These are phyloP conservation scores for Avena insularis DNA, from an alignment of 176 grass and related monocot genomes.

Conservation along the genomic window DNA sequence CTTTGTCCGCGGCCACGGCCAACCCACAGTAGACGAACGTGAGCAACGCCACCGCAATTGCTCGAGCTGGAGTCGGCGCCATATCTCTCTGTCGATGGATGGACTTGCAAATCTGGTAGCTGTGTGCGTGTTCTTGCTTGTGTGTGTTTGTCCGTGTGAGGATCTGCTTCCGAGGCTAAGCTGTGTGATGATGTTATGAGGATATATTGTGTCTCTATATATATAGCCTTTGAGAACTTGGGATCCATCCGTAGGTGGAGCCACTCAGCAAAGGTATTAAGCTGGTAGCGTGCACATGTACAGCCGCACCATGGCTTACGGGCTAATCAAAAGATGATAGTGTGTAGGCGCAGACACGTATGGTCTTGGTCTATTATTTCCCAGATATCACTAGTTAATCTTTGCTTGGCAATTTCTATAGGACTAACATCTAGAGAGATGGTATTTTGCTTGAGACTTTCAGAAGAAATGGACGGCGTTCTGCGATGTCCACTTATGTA, in stretches of 20 bases:
- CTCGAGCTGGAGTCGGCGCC: neutral
- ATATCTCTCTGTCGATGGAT: neutral
- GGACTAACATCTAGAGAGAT: too few relatives aligned
- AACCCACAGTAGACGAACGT: neutral
- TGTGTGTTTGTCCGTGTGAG: neutral
- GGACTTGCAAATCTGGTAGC: neutral
- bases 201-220: neutral
- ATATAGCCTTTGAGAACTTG: constrained; percentile 21
- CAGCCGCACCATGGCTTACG: constrained; percentile 32
- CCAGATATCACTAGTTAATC: neutral
- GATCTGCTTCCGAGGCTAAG: neutral
- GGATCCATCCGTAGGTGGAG: neutral
- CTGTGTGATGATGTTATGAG: neutral
- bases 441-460: neutral
- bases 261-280: neutral
- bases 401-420: neutral
- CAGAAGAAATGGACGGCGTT: neutral
- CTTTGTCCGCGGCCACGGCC: neutral
- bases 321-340: constrained; percentile 19
- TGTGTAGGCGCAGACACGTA: constrained; percentile 6
- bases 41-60: neutral
- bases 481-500: neutral
- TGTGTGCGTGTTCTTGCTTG: neutral
- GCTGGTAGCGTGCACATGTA: neutral
- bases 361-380: neutral